These are phyloP conservation scores for Coniferiporia sulphurascens DNA, from an alignment of 1,284 basidiomycete genomes.

Conservation along the genomic window DNA sequence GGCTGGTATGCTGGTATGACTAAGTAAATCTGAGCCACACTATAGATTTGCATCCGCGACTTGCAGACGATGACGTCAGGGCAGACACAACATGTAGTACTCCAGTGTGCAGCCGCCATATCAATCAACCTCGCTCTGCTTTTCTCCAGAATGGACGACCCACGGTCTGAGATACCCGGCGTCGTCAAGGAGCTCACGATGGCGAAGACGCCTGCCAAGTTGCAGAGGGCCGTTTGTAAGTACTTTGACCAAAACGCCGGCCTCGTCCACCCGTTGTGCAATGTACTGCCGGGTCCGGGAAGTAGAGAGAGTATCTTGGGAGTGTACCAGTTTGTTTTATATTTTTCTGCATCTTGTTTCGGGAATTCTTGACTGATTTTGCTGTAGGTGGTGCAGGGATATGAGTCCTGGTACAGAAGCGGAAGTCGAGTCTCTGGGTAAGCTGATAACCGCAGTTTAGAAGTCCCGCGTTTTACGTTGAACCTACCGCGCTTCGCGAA, in stretches of 20 bases:
- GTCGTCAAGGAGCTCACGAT: constrained; percentile 42
- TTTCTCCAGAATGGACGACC: constrained; percentile 45
- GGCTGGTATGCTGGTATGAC: no score
- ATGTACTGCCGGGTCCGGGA: constrained; percentile 37
- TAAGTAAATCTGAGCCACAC: no score
- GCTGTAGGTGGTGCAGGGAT: constrained; percentile 55
- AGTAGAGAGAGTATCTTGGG: constrained; percentile 48
- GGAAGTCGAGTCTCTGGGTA: constrained; percentile 39
- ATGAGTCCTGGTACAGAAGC: constrained; percentile 47
- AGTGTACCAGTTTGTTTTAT: constrained; percentile 44
- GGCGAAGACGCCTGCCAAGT: constrained; percentile 43
- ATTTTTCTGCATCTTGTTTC: no score
- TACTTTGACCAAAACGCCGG: constrained; percentile 48
- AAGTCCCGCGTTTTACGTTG: background rate
- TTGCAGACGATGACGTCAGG: no score
- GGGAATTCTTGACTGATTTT: no score
- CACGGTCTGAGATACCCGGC: constrained; percentile 41
- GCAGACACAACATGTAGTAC: no score
- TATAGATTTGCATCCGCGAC: no score
- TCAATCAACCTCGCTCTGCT: no score
- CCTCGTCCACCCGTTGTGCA: constrained; percentile 52
- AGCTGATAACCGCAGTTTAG: constrained; percentile 19
- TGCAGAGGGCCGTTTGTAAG: constrained; percentile 39
- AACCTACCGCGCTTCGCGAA: constrained; percentile 10
- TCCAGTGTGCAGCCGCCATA: no score